Conservation (phyloP, 305 asterid genomes). For the Solanum hybrid region DNA sequence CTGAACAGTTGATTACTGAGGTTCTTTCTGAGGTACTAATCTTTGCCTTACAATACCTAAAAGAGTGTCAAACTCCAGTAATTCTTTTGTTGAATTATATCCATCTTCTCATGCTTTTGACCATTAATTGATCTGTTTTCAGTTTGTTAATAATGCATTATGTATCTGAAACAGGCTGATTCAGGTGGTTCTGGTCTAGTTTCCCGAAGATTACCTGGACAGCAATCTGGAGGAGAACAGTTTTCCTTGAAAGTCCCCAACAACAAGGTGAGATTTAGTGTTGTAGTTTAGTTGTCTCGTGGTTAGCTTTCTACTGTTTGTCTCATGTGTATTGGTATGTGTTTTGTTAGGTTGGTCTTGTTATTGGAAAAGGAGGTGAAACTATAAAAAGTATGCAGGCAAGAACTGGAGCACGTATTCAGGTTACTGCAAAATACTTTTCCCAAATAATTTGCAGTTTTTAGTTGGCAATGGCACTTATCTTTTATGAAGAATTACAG, state of each 20-base stretch:
- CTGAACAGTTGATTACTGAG: slow-evolving; percentile 58
- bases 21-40: slow-evolving; percentile 57
- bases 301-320: background rate
- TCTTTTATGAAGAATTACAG: background rate
- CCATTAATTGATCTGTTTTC: background rate
- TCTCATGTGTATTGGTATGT: background rate
- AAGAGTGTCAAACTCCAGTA: background rate
- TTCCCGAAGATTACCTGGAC: slow-evolving; percentile 61
- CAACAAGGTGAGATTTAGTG: slow-evolving; percentile 20
- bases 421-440: slow-evolving; percentile 28
- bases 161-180: slow-evolving; percentile 20
- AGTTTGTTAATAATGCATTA: background rate
- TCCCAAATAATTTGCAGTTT: background rate
- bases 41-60: background rate
- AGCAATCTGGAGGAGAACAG: slow-evolving; percentile 63
- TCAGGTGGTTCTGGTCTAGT: slow-evolving; percentile 73
- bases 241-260: slow-evolving; percentile 56
- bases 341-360: slow-evolving; percentile 81
- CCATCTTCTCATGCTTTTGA: background rate
- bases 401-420: slow-evolving; percentile 84
- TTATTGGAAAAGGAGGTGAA: slow-evolving; percentile 98
- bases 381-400: slow-evolving; percentile 95
- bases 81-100: background rate
- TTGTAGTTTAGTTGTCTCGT: background rate
- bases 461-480: background rate